Conservation (phyloP, 148 eudicot species). For the Silene latifolia region DNA sequence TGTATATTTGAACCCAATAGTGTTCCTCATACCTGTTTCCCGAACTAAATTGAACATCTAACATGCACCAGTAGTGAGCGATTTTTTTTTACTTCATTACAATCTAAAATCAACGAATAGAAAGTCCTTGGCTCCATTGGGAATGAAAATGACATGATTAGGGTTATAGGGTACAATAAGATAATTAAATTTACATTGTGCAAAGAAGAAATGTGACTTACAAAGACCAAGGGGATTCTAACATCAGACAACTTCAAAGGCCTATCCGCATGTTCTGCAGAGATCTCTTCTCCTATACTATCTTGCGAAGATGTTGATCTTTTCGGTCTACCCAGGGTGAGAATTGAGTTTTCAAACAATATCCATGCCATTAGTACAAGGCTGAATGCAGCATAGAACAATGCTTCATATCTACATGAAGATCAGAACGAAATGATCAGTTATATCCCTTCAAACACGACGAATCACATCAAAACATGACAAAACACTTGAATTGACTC, state of each 20-base stretch:
- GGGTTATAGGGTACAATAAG: not conserved
- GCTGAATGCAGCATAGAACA: conserved; percentile 78
- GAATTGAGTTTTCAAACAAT: conserved; percentile 66
- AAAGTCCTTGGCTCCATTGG: too few relatives aligned
- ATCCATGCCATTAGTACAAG: conserved; percentile 93
- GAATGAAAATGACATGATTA: not conserved
- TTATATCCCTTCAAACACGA: not conserved
- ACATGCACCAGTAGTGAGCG: not conserved
- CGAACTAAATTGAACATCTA: not conserved
- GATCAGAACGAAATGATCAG: conserved; percentile 12
- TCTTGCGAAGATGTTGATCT: conserved; percentile 34
- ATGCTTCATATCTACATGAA: conserved; percentile 77
- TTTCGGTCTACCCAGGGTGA: conserved; percentile 41
- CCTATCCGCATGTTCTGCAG: conserved; percentile 45
- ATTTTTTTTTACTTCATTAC: too few relatives aligned
- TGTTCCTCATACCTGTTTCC: not conserved
- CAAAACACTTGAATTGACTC: not conserved
- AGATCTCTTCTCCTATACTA: conserved; percentile 35
- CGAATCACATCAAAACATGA: not conserved
- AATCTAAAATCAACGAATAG: not conserved
- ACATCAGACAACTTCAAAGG: conserved; percentile 71
- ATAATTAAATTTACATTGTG: not conserved
- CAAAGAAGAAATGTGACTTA: conserved; percentile 37
- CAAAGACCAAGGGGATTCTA: conserved; percentile 81
- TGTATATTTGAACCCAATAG: not conserved